These are phyloP conservation scores for Tremella mesenterica DNA, from an alignment of 768 basidiomycete species.

Conservation along the genomic window DNA sequence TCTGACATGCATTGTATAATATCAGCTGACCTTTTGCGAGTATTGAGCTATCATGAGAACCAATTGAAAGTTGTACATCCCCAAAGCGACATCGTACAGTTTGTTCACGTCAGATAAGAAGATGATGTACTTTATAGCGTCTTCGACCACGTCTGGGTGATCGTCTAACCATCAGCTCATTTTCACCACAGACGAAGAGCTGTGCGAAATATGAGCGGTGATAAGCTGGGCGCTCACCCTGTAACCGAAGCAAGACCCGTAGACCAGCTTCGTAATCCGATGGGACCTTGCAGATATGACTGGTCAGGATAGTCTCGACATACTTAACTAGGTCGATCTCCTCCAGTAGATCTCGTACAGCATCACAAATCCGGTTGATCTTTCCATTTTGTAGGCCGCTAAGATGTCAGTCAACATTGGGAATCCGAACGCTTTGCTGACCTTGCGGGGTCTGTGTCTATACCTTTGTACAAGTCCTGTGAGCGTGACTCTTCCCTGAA, in stretches of 20 bases:
- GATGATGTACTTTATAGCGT: slow-evolving; percentile 96
- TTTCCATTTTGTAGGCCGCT: slow-evolving; percentile 25
- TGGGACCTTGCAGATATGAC: slow-evolving; percentile 83
- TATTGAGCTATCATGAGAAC: slow-evolving; percentile 95
- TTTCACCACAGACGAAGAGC: no score
- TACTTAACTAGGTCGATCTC: slow-evolving; percentile 61
- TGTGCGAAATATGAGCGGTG: neutral
- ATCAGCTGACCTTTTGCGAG: slow-evolving; percentile 69
- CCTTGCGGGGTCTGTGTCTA: slow-evolving; percentile 4
- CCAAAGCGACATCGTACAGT: slow-evolving; percentile 87
- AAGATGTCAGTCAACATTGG: neutral
- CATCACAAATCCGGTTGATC: slow-evolving; percentile 66
- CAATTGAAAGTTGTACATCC: slow-evolving; percentile 97
- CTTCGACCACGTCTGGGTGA: slow-evolving; percentile 73
- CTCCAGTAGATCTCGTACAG: slow-evolving; percentile 64
- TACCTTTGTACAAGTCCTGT: slow-evolving; percentile 35
- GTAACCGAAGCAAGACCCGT: slow-evolving; percentile 61
- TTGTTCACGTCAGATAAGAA: slow-evolving; percentile 89
- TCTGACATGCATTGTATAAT: neutral
- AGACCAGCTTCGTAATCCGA: slow-evolving; percentile 84
- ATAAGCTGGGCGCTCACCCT: slow-evolving; percentile 51
- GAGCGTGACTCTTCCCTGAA: slow-evolving; percentile 23
- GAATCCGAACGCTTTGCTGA: neutral
- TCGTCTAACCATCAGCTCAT: slow-evolving; percentile 47
- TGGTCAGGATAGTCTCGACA: slow-evolving; percentile 82